Base-by-base conservation (phyloP, 352 stramenopile species). In the Globisporangium emineosum region DNA sequence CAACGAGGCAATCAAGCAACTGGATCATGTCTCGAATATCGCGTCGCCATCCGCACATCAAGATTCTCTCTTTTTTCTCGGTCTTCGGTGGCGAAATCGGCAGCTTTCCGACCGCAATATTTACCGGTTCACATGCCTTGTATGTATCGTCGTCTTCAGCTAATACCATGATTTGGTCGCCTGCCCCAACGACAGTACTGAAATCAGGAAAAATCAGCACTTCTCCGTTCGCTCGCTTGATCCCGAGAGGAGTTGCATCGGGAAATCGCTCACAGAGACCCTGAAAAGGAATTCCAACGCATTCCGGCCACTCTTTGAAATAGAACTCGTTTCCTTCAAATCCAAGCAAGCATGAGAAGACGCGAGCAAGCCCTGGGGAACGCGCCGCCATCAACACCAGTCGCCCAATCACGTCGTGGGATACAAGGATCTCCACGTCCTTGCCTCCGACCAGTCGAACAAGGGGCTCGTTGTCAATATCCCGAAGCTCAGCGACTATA, bases 261-360 rank as follows among this genome's bases (percentile, higher is more conserved):
- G 86, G 82, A 52, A 97, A 97, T 5, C 79, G 76, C 57, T 89
- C 86, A 2, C 72, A 74, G 17, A 94, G 77, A 1, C 76, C 75
- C 27, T 72, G 57, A 67, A 96, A 97, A 6, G 70, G 67, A 21
- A 88, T 66, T 13, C 85, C 88, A 19, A 75, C 66, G 42, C 91
- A 93, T 50, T 92, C 83, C 0, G 90, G 86, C 85, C 87, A 96
- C 27, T 79, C 79, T 60, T 93, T 90, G 56, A 95, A 86, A 72
- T 97, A 97, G 47, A 97, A 97, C 51, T 97, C 90, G 58, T 88
- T 89, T 33, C 88, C 88, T 53, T 94, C 86, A 60, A 97, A 96
- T 1, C 88, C 90, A 7, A 97, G 77, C n/a, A 92, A 57, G 32
- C 70, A 70, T 2, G 80, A 77, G 58, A 86, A 92, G 2, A 92